Conservation (phyloP, 257 asterid species). For the Plantago ovata region DNA sequence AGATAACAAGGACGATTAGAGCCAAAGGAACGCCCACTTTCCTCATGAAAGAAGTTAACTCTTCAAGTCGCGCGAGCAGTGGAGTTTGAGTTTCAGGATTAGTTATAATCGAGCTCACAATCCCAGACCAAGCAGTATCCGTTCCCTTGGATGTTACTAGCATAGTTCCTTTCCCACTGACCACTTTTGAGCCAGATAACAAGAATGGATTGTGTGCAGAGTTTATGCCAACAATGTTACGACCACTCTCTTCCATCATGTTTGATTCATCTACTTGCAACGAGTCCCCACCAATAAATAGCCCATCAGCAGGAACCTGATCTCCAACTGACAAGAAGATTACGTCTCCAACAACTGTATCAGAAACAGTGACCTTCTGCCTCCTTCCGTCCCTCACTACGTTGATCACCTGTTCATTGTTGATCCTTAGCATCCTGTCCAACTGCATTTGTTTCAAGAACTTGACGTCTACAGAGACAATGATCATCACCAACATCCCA, state of each 20-base stretch:
- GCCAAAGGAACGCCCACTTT: constrained; percentile 27
- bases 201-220: constrained; percentile 22
- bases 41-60: constrained; percentile 22
- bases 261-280: constrained; percentile 30
- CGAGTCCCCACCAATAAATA: constrained; percentile 28
- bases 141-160: constrained; percentile 27
- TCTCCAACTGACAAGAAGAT: constrained; percentile 23
- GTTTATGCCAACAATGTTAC: constrained; percentile 9
- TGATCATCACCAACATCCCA: constrained; percentile 9
- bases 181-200: constrained; percentile 24
- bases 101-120: constrained; percentile 25
- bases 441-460: constrained; percentile 15
- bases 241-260: constrained; percentile 23
- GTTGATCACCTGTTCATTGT: background rate
- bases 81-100: constrained; percentile 27
- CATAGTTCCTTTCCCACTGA: constrained; percentile 25
- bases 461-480: constrained; percentile 6
- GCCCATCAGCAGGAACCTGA: constrained; percentile 32
- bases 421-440: constrained; percentile 3
- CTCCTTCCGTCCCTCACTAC: constrained; percentile 21
- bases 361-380: constrained; percentile 22
- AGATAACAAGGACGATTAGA: constrained; percentile 14
- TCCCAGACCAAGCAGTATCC: constrained; percentile 31
- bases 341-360: constrained; percentile 28
- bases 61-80: constrained; percentile 20